Percentiles rank a stretch among this genome's conserved stretches.
phyloP scores from a whole-genome alignment of 805 yeast genomes.

The Scheffersomyces spartinae region DNA sequence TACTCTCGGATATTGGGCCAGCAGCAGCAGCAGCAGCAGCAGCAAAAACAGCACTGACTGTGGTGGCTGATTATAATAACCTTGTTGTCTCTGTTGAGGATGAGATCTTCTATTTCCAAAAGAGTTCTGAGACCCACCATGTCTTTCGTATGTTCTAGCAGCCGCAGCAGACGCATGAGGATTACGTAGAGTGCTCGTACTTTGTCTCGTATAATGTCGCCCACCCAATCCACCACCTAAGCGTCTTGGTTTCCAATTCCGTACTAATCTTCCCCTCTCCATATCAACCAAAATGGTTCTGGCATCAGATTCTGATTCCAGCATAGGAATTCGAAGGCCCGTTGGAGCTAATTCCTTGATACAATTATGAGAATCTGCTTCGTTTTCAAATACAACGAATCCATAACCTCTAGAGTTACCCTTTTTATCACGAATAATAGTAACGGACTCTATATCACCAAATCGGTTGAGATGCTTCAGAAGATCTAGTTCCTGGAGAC shows the following conservation, averaged over 20 bases:
- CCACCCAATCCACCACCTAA: conserved; percentile 95
- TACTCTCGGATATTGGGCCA: too few species aligned
- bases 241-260: conserved; percentile 62
- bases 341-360: conserved; percentile 41
- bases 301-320: conserved; percentile 35
- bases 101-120: too few species aligned
- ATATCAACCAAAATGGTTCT: conserved; percentile 56
- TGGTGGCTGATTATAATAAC: too few species aligned
- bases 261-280: conserved; percentile 55
- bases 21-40: too few species aligned
- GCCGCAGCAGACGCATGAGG: conserved; percentile 29
- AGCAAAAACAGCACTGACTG: too few species aligned
- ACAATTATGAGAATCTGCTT: conserved; percentile 50
- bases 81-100: too few species aligned
- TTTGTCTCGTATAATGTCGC: conserved; percentile 41
- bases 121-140: too few species aligned
- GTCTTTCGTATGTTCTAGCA: too few species aligned
- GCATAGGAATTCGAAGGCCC: conserved; percentile 19
- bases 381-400: conserved; percentile 59
- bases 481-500: conserved; percentile 55
- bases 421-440: conserved; percentile 21
- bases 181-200: too few species aligned
- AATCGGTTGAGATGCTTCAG: conserved; percentile 47
- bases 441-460: conserved; percentile 57
- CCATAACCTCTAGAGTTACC: conserved; percentile 73